phyloP scores from a whole-genome alignment of 2,329 filamentous ascomycete genomes.

The Cladosporium sp. region DNA sequence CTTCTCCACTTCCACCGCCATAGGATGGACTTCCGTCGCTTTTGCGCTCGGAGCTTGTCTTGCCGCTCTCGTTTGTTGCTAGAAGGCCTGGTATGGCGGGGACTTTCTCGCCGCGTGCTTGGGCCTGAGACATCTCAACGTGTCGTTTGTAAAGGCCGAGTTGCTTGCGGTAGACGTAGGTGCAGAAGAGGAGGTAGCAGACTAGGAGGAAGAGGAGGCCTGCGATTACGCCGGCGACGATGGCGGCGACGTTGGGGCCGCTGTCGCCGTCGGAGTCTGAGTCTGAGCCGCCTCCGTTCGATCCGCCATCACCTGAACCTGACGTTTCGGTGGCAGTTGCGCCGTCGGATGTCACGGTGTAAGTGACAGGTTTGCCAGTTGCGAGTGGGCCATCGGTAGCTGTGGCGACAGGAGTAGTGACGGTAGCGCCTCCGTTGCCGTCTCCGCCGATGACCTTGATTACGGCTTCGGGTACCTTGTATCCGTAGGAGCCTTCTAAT shows the following conservation, averaged over 20 bases:
- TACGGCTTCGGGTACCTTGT: conserved; percentile 63
- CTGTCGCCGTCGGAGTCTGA: conserved; percentile 16
- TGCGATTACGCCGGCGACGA: conserved; percentile 57
- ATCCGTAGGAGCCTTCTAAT: conserved; percentile 58
- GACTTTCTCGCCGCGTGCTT: conserved; percentile 39
- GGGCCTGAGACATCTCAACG: conserved; percentile 59
- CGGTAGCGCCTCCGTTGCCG: conserved; percentile 62
- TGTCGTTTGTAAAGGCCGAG: conserved; percentile 66
- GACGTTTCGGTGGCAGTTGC: conserved; percentile 44
- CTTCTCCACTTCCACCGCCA: conserved; percentile 17
- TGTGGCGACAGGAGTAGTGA: conserved; percentile 57
- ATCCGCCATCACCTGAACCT: conserved; percentile 29
- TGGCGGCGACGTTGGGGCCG: conserved; percentile 49
- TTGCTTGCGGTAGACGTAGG: conserved; percentile 68
- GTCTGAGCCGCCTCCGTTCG: conserved; percentile 41
- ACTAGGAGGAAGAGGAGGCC: conserved; percentile 60
- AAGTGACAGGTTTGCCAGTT: conserved; percentile 64
- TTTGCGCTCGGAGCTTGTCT: conserved; percentile 18
- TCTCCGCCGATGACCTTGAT: conserved; percentile 63
- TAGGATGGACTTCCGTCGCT: conserved; percentile 22
- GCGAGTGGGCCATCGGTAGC: conserved; percentile 66
- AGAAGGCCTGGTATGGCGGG: conserved; percentile 28
- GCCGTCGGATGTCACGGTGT: conserved; percentile 55
- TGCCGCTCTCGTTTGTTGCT: conserved; percentile 20
- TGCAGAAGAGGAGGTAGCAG: conserved; percentile 64